Percentiles rank a stretch among this genome's conserved stretches.
phyloP scores from a whole-genome alignment of 1,139 yeast genomes.

The Kodamaea alishanica region DNA sequence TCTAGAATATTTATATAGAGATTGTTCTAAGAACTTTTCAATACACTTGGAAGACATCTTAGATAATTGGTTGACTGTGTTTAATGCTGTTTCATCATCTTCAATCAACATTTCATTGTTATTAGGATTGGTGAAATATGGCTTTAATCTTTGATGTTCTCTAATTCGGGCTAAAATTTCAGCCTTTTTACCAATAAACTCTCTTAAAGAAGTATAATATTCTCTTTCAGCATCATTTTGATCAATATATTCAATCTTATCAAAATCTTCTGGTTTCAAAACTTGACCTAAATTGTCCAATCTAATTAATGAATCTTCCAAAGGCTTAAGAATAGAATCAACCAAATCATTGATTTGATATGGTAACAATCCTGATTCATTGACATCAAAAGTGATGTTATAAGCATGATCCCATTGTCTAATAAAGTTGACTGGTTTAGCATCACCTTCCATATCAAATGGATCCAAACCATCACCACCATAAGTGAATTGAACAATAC shows the following conservation, averaged over 20 bases:
- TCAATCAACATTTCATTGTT: constrained; percentile 35
- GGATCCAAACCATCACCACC: constrained; percentile 99
- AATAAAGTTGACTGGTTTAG: constrained; percentile 87
- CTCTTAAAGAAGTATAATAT: constrained; percentile 71
- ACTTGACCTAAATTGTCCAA: constrained; percentile 70
- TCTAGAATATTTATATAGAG: constrained; percentile 76
- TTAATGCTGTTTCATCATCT: constrained; percentile 44
- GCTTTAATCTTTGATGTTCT: constrained; percentile 44
- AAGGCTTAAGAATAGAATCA: constrained; percentile 55
- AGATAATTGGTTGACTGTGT: constrained; percentile 67
- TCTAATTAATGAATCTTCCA: constrained; percentile 58
- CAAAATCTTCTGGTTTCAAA: constrained; percentile 37
- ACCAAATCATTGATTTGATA: constrained; percentile 59
- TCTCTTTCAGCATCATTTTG: constrained; percentile 83
- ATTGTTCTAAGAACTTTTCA: constrained; percentile 66
- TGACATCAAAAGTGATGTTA: constrained; percentile 60
- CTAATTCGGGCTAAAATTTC: constrained; percentile 54
- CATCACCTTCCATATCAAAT: constrained; percentile 98
- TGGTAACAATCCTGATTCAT: constrained; percentile 63
- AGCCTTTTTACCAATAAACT: constrained; percentile 58
- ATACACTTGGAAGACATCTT: constrained; percentile 65
- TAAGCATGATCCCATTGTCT: constrained; percentile 94
- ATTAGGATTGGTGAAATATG: constrained; percentile 38
- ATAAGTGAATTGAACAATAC: constrained; percentile 95
- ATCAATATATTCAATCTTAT: constrained; percentile 62